Evolutionary conservation across 2,329 filamentous ascomycete species (phyloP).

Genomic region (Trichoderma guizhouense): DNA sequence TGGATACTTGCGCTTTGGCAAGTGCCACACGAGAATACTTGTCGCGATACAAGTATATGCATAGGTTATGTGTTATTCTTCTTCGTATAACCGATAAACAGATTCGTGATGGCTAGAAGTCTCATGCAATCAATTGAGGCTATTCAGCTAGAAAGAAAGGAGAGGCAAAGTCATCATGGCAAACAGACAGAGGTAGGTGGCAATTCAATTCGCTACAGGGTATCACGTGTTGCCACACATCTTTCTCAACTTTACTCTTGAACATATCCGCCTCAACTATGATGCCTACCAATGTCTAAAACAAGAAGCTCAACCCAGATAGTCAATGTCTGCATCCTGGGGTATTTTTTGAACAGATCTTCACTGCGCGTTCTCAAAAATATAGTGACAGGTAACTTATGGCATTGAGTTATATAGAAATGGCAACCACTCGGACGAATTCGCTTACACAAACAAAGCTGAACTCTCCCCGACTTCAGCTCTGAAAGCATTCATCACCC

Average conservation of each 20-base stretch:
- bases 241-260: too few relatives aligned
- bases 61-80: not conserved
- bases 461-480: not conserved
- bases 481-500: not conserved
- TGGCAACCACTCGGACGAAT: not conserved
- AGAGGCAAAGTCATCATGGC: not conserved
- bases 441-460: not conserved
- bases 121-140: not conserved
- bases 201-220: not conserved
- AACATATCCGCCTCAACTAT: not conserved
- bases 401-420: rapidly evolving
- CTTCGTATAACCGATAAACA: not conserved
- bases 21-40: not conserved
- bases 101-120: not conserved
- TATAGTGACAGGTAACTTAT: not conserved
- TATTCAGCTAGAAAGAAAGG: not conserved
- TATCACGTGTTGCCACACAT: not conserved
- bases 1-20: not conserved
- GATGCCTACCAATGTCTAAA: too few relatives aligned
- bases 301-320: not conserved
- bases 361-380: rapidly evolving
- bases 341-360: too few relatives aligned
- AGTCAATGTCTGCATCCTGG: not conserved
- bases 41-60: not conserved
- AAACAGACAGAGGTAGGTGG: not conserved